Evolutionary conservation across 768 basidiomycete genomes (phyloP).

Genomic region (Lentinula sp.): DNA sequence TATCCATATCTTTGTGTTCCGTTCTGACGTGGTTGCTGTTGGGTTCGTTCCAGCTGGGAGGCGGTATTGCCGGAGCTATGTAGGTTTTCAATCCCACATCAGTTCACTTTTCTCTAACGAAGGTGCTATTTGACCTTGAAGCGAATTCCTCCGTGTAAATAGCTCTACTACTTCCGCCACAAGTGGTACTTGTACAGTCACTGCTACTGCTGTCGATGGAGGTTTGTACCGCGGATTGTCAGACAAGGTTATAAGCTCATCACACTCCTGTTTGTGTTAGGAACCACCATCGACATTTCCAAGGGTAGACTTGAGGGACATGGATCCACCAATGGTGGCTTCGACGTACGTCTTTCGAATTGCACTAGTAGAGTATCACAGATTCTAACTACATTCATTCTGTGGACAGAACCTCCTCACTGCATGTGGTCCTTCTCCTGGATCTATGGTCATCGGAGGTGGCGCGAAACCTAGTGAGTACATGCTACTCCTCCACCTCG

Average conservation of each 20-base stretch:
- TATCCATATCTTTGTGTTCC: too few species aligned
- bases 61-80: constrained; percentile 16
- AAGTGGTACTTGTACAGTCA: constrained; percentile 16
- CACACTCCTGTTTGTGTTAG: not conserved
- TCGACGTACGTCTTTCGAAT: constrained; percentile 10
- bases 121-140: not conserved
- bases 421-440: constrained; percentile 15
- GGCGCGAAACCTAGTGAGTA: constrained; percentile 5
- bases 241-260: not conserved
- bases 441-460: constrained; percentile 17
- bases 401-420: constrained; percentile 13
- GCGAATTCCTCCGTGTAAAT: constrained; percentile 16
- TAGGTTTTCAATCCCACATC: not conserved
- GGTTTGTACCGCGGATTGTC: constrained; percentile 4
- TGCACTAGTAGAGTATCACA: not conserved
- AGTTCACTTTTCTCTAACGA: not conserved
- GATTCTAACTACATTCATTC: not conserved
- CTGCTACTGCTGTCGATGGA: constrained; percentile 15
- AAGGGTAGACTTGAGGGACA: constrained; percentile 17
- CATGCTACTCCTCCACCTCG: not conserved
- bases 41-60: constrained; percentile 9
- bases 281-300: constrained; percentile 15
- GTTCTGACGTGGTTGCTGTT: not conserved
- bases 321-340: constrained; percentile 15
- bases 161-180: constrained; percentile 7